Base-by-base conservation (phyloP, 805 yeast genomes). In the Kuraishia cidri region DNA sequence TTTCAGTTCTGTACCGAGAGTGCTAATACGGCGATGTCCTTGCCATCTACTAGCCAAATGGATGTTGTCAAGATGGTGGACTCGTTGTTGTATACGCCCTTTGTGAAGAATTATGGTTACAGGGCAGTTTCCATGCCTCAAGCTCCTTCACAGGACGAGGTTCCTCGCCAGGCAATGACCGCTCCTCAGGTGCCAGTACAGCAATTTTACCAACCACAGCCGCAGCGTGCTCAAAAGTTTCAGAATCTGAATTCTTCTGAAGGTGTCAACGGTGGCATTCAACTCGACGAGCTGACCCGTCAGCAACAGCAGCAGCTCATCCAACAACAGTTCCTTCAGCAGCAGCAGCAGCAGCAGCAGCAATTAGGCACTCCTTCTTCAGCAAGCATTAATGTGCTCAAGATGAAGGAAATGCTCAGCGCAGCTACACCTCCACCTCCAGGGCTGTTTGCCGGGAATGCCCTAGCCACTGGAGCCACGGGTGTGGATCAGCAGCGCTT, bases 391-490 rank as follows among this genome's bases (percentile, higher is more conserved):
- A 30, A 33, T 21, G n/a, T 25, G 19, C 24, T 26, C 27, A 36
- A 36, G 23, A 26, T 33, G 13, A 32, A 33, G 28, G 37, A 37
- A 9, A 21, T 22, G 28, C 14, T 14, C 32, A 29, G 51, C 36
- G 46, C 72, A 6, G 59, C 72, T 12, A 70, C 84, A 4, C 80
- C 82, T 19, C 83, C 86, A 4, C 88, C 88, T 25, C 90, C 87
- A 5, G 87, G 87, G 4, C 63, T 79, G 44, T 72, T 75, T 44
- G 40, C 32, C 15, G 36, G 34, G 19, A 35, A 29, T 14, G 28
- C 36, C 26, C 30, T 16, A 11, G 26, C 34, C 15, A 41, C 42
- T 21, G 35, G 40, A 29, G 21, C 32, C 14, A 36, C 39, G 30
- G 31, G 39, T 24, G 32, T 31, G 17, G 30, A 40, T 7, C 41